Evolutionary conservation across 805 yeast species (phyloP), one percentile per base, ranked within the genome.

Genomic region (Cyberlindnera sargentensis): DNA sequence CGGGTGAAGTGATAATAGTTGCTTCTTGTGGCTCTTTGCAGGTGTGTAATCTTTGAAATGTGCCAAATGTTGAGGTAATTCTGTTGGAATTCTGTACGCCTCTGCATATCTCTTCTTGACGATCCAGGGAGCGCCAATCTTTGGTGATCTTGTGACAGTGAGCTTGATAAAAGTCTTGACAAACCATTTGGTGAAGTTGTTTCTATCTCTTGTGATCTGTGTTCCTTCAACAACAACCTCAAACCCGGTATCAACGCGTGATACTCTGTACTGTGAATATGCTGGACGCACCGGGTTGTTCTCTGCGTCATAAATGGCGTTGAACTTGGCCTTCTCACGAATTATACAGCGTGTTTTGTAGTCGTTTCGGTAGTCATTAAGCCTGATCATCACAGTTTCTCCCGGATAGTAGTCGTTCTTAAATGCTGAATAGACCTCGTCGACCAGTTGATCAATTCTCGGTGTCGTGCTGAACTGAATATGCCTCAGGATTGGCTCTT

Each of bases 61-160:
- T 3, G 51, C 67, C 44, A 81, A 62, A 44, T 78, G 75, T 5
- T 73, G 70, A 1, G 87, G 87, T 51, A 72, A 74, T 34, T 72
- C 80, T 15, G 71, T 67, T 8, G 82, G 74, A 20, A 87, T 84
- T 50, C 85, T 66, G 60, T 81, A 87, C 53, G 73, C 73, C 44
- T 70, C 71, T 0, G 93, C 93, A 61, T 77, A 87, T 51, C 82
- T 80, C 26, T 77, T 79, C 58, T 82, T 84, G 11, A 93, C 93
- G 23, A 91, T 80, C 98, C 98, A 93, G 3, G 98, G 98, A 3
- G 97, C 91, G 3, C 98, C 97, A 36, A 82, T 71, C 71, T 84
- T 86, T 43, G 82, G 74, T 2, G 90, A 85, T 72, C 59, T 87
- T 73, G 53, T 67, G 31, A 43, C 73, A 24, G 37, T 87, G 75